A percentile compares a stretch with the other conserved stretches of the same genome.
phyloP scores from a whole-genome alignment of 1,284 basidiomycete genomes.

The Wallemia hederae region DNA sequence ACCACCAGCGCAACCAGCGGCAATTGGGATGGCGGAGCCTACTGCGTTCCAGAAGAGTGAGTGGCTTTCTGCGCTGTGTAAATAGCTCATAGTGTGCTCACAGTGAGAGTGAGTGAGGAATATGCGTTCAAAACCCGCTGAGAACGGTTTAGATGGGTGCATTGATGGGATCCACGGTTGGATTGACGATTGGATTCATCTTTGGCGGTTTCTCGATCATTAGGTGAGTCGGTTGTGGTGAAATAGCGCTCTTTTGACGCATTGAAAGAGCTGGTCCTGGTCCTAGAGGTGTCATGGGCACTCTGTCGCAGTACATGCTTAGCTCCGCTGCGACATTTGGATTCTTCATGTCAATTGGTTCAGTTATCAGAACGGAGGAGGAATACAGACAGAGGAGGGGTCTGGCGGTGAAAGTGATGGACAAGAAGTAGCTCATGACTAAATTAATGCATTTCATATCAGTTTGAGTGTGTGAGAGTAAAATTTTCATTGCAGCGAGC shows the following conservation, averaged over 20 bases:
- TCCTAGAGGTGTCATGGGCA: slow-evolving; percentile 53
- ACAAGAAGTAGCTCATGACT: background rate
- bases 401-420: background rate
- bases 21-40: background rate
- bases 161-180: slow-evolving; percentile 22
- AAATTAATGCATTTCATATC: background rate
- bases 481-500: background rate
- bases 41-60: background rate
- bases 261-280: slow-evolving; percentile 44
- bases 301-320: slow-evolving; percentile 79
- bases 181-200: slow-evolving; percentile 81
- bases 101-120: background rate
- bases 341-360: slow-evolving; percentile 58
- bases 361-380: slow-evolving; percentile 20
- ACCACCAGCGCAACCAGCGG: background rate
- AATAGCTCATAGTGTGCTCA: too few relatives aligned
- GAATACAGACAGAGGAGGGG: background rate
- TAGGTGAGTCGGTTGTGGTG: slow-evolving; percentile 24
- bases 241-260: background rate
- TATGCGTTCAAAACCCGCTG: background rate
- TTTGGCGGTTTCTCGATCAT: slow-evolving; percentile 73
- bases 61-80: background rate
- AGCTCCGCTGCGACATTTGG: slow-evolving; percentile 59
- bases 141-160: background rate
- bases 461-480: background rate